Percentiles rank a stretch among this genome's conserved stretches.
Evolutionary conservation across 2,329 filamentous ascomycete species (phyloP).

Genomic region (Botrytis fragariae): DNA sequence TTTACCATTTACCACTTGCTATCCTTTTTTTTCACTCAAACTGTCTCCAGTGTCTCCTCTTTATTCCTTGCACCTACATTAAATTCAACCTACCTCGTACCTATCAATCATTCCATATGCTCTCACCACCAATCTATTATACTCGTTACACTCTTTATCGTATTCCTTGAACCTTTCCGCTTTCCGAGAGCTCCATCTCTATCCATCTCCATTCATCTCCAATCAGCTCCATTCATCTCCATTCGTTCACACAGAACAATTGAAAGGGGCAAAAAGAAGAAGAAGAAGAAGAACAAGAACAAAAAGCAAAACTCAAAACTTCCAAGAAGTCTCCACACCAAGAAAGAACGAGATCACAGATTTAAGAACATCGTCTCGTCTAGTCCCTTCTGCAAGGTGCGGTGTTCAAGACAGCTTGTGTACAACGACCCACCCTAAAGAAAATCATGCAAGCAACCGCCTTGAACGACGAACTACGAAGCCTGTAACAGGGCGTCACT

Average conservation of each 20-base stretch:
- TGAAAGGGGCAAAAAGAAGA: neutral
- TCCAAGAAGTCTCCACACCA: neutral
- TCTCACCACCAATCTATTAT: constrained; percentile 5
- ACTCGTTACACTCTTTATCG: constrained; percentile 14
- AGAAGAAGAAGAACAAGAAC: neutral
- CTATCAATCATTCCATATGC: constrained; percentile 14
- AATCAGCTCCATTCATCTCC: neutral
- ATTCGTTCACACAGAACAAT: neutral
- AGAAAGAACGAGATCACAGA: constrained; percentile 12
- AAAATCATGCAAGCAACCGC: constrained; percentile 19
- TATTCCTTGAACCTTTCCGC: constrained; percentile 14
- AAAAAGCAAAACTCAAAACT: neutral
- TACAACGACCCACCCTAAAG: constrained; percentile 17
- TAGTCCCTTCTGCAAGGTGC: constrained; percentile 1
- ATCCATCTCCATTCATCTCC: neutral
- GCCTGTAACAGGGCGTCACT: constrained; percentile 18
- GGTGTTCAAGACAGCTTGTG: constrained; percentile 19
- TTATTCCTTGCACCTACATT: neutral
- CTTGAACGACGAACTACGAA: constrained; percentile 17
- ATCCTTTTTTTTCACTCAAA: neutral
- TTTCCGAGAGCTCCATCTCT: neutral
- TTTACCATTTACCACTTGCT: neutral
- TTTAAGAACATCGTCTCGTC: neutral
- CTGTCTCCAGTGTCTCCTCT: neutral
- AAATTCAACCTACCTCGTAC: neutral